phyloP scores from a whole-genome alignment of 2,329 filamentous ascomycete genomes.

The Mycocentrospora acerina region DNA sequence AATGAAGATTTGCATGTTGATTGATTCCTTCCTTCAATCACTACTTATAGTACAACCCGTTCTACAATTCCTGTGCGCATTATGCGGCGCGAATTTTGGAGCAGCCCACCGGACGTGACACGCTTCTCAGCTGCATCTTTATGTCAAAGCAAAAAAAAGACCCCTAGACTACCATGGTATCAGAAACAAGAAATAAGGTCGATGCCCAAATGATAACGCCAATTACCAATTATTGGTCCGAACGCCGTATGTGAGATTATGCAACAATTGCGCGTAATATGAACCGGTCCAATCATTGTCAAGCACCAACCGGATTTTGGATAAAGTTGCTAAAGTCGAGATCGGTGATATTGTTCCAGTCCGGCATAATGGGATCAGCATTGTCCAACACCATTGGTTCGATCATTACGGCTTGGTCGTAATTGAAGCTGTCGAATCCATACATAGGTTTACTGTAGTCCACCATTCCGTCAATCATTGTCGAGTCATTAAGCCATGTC shows the following conservation, averaged over 20 bases:
- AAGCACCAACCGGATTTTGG: constrained; percentile 36
- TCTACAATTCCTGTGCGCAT: too few relatives aligned
- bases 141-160: too few relatives aligned
- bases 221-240: constrained; percentile 18
- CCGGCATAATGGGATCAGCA: constrained; percentile 36
- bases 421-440: constrained; percentile 34
- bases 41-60: too few relatives aligned
- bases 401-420: constrained; percentile 38
- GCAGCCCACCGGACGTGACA: too few relatives aligned
- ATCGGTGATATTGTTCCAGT: constrained; percentile 38
- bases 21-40: too few relatives aligned
- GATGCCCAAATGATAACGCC: constrained; percentile 20
- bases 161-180: too few relatives aligned
- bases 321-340: constrained; percentile 42
- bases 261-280: too few relatives aligned
- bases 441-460: constrained; percentile 40
- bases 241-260: constrained; percentile 20
- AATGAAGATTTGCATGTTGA: too few relatives aligned
- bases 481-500: constrained; percentile 35
- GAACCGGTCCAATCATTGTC: constrained; percentile 27
- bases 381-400: constrained; percentile 33
- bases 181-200: not conserved
- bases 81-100: too few relatives aligned
- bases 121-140: too few relatives aligned
- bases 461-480: constrained; percentile 41